Evolutionary conservation across 441 rosid species (phyloP).

Genomic region (Mallotus japonicus): DNA sequence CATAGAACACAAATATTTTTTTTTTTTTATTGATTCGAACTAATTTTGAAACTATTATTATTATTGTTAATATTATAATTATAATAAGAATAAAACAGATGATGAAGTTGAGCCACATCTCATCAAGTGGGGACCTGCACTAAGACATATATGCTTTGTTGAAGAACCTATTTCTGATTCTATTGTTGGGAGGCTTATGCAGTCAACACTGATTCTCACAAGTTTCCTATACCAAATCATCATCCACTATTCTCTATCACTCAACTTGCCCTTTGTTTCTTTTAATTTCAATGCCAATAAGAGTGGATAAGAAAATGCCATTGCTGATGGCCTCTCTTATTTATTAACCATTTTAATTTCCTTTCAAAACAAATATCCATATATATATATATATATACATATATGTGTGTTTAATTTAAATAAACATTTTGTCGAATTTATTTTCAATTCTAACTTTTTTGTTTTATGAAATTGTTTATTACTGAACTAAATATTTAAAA

Average conservation of each 20-base stretch:
- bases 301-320: conserved; percentile 13
- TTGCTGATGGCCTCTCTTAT: not conserved
- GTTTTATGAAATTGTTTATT: no score
- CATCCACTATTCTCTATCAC: not conserved
- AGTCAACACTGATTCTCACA: not conserved
- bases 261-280: not conserved
- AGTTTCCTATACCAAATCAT: not conserved
- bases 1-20: no score
- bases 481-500: no score
- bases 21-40: no score
- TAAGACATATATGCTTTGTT: not conserved
- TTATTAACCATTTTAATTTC: not conserved
- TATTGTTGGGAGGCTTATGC: not conserved
- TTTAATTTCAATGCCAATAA: conserved; percentile 3
- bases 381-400: no score
- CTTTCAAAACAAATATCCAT: no score
- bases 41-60: no score
- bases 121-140: conserved; percentile 5
- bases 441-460: no score
- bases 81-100: not conserved
- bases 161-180: not conserved
- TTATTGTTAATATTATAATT: not conserved
- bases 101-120: not conserved
- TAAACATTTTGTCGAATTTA: no score
- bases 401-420: no score